These are phyloP conservation scores for Pseudoscleropodium purum DNA, from an alignment of 225 moss, liverwort and hornwort genomes.

Conservation along the genomic window DNA sequence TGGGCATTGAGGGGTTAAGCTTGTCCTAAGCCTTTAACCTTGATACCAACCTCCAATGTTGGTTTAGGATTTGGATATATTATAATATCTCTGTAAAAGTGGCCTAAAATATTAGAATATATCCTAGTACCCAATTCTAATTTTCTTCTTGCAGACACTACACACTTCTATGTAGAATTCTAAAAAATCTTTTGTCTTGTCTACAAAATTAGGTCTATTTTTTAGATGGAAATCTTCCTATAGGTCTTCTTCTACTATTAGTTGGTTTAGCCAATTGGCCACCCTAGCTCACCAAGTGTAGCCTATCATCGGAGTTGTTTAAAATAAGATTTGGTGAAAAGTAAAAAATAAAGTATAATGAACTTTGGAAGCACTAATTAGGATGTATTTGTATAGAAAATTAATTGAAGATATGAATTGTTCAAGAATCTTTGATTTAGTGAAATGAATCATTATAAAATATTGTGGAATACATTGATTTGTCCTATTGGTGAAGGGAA, in stretches of 20 bases:
- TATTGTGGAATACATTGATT: rapidly evolving
- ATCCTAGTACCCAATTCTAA: rapidly evolving
- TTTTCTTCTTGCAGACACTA: rapidly evolving
- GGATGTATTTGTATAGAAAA: rapidly evolving
- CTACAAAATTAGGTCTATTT: neutral
- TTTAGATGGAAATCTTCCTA: neutral
- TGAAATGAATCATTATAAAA: neutral
- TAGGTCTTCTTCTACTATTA: rapidly evolving
- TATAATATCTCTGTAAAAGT: neutral
- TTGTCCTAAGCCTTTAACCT: neutral
- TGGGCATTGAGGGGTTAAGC: neutral
- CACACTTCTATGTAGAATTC: neutral
- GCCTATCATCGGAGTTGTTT: rapidly evolving
- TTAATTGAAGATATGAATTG: neutral
- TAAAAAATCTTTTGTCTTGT: neutral
- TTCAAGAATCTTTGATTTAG: neutral
- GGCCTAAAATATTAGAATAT: neutral
- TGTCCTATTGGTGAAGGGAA: neutral
- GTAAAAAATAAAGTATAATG: neutral
- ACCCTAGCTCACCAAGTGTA: rapidly evolving
- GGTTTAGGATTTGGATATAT: neutral
- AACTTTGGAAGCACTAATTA: neutral
- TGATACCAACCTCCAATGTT: neutral
- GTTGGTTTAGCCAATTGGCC: rapidly evolving
- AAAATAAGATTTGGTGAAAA: neutral